Evolutionary conservation across 2,329 filamentous ascomycete species (phyloP).

Genomic region (Pseudocercospora pini-densiflorae): DNA sequence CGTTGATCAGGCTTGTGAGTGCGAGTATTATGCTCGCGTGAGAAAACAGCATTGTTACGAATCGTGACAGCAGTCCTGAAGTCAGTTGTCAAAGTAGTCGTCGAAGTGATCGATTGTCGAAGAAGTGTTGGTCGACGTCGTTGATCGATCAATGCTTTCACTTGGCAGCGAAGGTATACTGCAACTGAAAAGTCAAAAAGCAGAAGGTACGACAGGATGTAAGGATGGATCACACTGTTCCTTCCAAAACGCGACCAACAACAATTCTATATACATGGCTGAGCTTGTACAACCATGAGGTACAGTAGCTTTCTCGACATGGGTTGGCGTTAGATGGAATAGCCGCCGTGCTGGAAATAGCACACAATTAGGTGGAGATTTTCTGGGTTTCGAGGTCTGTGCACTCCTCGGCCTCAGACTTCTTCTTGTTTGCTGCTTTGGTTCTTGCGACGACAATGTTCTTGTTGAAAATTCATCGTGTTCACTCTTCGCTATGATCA

Average conservation of each 20-base stretch:
- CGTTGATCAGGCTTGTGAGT: slow-evolving; percentile 23
- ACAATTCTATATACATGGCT: slow-evolving; percentile 37
- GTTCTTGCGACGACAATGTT: no score
- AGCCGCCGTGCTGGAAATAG: slow-evolving; percentile 29
- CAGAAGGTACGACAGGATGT: slow-evolving; percentile 8
- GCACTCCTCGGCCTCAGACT: slow-evolving; percentile 2
- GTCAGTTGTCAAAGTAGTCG: not conserved
- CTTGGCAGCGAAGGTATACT: slow-evolving; percentile 2
- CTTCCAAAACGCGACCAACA: slow-evolving; percentile 12
- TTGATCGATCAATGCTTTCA: slow-evolving; percentile 11
- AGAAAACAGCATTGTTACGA: slow-evolving; percentile 33
- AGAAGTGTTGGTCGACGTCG: not conserved
- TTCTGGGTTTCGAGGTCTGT: not conserved
- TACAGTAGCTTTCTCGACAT: slow-evolving; percentile 15
- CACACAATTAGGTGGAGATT: slow-evolving; percentile 24
- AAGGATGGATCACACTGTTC: not conserved
- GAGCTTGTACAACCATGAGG: slow-evolving; percentile 29
- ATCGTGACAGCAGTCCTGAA: not conserved
- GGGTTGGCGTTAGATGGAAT: slow-evolving; percentile 8
- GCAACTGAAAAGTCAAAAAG: slow-evolving; percentile 11
- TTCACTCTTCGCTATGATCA: no score
- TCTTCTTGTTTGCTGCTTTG: not conserved
- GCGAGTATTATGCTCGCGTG: slow-evolving; percentile 29
- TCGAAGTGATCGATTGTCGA: slow-evolving; percentile 4
- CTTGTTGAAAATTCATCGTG: no score